Evolutionary conservation across 2,329 filamentous ascomycete genomes (phyloP), one percentile per base, ranked within the genome.

Genomic region (Aspergillus proliferans): DNA sequence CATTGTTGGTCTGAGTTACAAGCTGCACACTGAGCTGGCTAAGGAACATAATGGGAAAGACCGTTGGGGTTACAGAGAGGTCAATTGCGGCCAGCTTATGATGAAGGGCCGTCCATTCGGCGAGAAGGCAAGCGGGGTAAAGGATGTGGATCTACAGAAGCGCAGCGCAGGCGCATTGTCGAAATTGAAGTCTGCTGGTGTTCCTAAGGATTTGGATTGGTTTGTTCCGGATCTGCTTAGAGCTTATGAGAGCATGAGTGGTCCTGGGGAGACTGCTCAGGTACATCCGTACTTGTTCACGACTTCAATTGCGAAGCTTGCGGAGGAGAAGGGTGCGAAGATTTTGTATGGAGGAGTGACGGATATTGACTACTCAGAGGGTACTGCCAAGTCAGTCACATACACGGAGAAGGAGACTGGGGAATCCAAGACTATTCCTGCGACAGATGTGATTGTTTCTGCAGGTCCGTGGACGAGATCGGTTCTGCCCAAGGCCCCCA

Each of bases 251-350:
- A 83, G 86, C 63, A 96, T 97, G 89, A 89, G 88, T 2, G 84
- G 82, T 2, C 81, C 83, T 0, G 79, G 78, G 1, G 87, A 89
- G 52, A 97, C 93, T 1, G 88, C 93, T 0, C 93, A 98, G 70
- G 92, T 97, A 2, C 92, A 98, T 62, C 93, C 93, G 0, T 87
- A 85, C 53, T 84, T 89, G 41, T 97, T 98, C 64, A 97, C 93
- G 0, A 92, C 82, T 0, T 78, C 84, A 14, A 94, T 97, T 69
- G 88, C 87, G 4, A 75, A 82, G 39, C 76, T 96, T 10, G 90
- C 92, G 0, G 72, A 80, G 48, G 81, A 87, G 46, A 79, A 77
- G 22, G 87, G 87, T 2, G 82, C 80, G 55, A 79, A 84, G 19
- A 77, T 96, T 47, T 75, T 82, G 26, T 76, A 85, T 40, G 83